Percentiles rank a stretch among this genome's conserved stretches.
These are phyloP conservation scores for Acacia pycnantha DNA, from an alignment of 331 rosid genomes.

Conservation along the genomic window DNA sequence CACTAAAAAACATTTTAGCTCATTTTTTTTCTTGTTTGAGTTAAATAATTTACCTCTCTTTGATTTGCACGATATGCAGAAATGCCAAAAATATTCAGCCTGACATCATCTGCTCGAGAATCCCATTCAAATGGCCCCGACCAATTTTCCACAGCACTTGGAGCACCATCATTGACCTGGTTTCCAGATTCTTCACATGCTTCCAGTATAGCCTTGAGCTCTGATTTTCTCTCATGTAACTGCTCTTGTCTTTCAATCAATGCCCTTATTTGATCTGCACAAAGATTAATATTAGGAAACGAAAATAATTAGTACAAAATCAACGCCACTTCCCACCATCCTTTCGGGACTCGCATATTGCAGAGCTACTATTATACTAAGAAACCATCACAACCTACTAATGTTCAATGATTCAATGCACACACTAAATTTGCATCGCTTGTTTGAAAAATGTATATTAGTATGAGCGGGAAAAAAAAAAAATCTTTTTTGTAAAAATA, in stretches of 20 bases:
- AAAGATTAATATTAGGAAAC: neutral
- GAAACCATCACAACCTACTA: neutral
- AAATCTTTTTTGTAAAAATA: neutral
- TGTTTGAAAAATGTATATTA: neutral
- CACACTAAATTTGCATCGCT: neutral
- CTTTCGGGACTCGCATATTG: neutral
- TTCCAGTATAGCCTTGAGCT: slow-evolving; percentile 67
- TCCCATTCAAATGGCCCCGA: slow-evolving; percentile 80
- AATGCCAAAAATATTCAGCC: slow-evolving; percentile 86
- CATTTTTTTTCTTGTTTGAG: slow-evolving; percentile 41
- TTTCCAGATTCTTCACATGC: slow-evolving; percentile 51
- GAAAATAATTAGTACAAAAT: neutral
- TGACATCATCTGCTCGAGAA: slow-evolving; percentile 70
- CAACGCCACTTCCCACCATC: neutral
- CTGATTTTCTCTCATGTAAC: slow-evolving; percentile 71
- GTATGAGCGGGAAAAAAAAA: neutral
- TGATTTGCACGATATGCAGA: slow-evolving; percentile 85
- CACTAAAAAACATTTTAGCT: slow-evolving; percentile 32
- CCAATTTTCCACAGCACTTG: slow-evolving; percentile 68
- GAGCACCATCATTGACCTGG: slow-evolving; percentile 35
- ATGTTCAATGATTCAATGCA: neutral
- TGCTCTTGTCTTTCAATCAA: slow-evolving; percentile 78
- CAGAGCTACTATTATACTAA: neutral
- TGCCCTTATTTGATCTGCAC: slow-evolving; percentile 59
- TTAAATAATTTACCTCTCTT: slow-evolving; percentile 59